Percentiles rank a stretch among this genome's conserved stretches.
Conservation (phyloP, 2,329 filamentous ascomycete genomes). For the Coleophoma crateriformis region DNA sequence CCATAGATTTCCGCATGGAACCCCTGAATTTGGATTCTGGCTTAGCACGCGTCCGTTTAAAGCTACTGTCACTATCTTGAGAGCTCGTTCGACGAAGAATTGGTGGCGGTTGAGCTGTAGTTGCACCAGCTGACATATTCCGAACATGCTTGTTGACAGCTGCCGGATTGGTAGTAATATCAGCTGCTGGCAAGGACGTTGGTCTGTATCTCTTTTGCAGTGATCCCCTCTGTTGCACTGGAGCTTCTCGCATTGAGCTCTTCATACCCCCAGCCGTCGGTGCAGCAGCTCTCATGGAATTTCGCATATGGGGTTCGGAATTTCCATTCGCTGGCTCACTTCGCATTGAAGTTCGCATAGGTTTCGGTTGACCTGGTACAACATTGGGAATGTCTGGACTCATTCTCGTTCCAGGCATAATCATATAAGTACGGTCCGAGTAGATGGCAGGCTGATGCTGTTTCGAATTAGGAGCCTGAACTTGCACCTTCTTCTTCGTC, state of each 20-base stretch:
- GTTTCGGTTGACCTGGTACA: conserved; percentile 10
- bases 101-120: conserved; percentile 15
- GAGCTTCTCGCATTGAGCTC: conserved; percentile 16
- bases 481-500: conserved; percentile 9
- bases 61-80: conserved; percentile 75
- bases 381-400: conserved; percentile 15
- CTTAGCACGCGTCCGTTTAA: conserved; percentile 57
- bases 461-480: conserved; percentile 5
- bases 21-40: conserved; percentile 57
- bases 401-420: conserved; percentile 26
- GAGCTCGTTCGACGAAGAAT: conserved; percentile 48
- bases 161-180: conserved; percentile 10
- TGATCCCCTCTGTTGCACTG: conserved; percentile 17
- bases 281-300: conserved; percentile 21
- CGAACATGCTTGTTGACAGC: conserved; percentile 15
- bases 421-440: conserved; percentile 32
- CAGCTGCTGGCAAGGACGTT: conserved; percentile 13
- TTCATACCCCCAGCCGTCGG: conserved; percentile 9
- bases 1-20: conserved; percentile 58
- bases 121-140: conserved; percentile 15
- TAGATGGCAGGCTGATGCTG: conserved; percentile 19
- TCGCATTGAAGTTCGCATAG: conserved; percentile 44
- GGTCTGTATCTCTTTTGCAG: conserved; percentile 31
- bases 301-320: conserved; percentile 21
- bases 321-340: conserved; percentile 20